Conservation (phyloP, 352 stramenopile species). For the Phytopythium helicoides region DNA sequence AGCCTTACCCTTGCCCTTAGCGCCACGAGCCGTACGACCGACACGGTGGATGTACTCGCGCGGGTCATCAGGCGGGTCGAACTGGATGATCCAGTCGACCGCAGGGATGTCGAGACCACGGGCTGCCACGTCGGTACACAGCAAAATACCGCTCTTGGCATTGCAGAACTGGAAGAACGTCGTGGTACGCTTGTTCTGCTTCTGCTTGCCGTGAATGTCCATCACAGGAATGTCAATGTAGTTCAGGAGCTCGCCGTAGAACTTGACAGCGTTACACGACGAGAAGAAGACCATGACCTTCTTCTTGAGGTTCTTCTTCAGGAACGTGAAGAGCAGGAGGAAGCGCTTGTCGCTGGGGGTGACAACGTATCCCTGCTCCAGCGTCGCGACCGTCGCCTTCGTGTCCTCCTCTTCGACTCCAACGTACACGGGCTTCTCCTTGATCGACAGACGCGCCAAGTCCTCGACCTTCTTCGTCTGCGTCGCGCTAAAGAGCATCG, state of each 20-base stretch:
- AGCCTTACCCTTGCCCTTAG: constrained; percentile 90
- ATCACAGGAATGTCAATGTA: constrained; percentile 99
- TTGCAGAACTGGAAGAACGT: constrained; percentile 99
- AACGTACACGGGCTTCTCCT: constrained; percentile 97
- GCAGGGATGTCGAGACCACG: constrained; percentile 96
- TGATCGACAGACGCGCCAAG: constrained; percentile 91
- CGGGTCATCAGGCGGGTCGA: constrained; percentile 98
- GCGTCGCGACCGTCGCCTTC: constrained; percentile 91
- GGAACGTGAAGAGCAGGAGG: constrained; percentile 98
- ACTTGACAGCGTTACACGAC: constrained; percentile 96
- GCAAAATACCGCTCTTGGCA: constrained; percentile 94
- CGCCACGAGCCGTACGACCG: constrained; percentile 83
- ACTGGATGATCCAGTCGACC: constrained; percentile 99
- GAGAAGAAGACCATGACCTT: constrained; percentile 98
- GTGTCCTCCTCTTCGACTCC: constrained; percentile 92
- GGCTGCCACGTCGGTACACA: constrained; percentile 98
- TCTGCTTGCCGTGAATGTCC: constrained; percentile 99
- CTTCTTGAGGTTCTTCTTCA: constrained; percentile 99
- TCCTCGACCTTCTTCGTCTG: constrained; percentile 99
- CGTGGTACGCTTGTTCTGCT: constrained; percentile 98
- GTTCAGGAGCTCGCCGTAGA: constrained; percentile 98
- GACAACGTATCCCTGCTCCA: constrained; percentile 99
- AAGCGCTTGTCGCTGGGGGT: constrained; percentile 98
- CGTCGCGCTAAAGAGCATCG: constrained; percentile 98
- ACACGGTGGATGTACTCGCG: constrained; percentile 98